Conservation (phyloP, 2,329 filamentous ascomycete genomes). For the Diaporthe sp. region DNA sequence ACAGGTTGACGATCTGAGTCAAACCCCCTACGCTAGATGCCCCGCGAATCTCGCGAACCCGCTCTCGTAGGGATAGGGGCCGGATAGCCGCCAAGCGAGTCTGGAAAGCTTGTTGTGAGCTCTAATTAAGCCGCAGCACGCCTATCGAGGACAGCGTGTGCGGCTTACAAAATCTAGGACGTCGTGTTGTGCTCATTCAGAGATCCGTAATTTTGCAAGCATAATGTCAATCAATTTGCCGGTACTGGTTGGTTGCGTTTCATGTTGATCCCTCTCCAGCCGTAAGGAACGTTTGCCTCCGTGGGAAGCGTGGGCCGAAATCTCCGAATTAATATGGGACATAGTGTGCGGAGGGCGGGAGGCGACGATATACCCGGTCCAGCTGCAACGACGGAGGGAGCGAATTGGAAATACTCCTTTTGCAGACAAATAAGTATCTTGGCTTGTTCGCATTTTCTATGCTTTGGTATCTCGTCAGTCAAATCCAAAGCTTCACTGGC, state of each 20-base stretch:
- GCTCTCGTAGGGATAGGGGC: background rate
- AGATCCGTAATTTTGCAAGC: background rate
- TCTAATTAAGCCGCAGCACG: background rate
- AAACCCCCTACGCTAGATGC: background rate
- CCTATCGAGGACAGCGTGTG: background rate
- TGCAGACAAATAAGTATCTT: constrained; percentile 12
- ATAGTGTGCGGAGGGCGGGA: background rate
- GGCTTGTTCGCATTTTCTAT: background rate
- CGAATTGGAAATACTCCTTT: background rate
- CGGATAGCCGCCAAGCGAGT: background rate
- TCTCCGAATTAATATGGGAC: constrained; percentile 17
- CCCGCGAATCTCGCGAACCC: background rate
- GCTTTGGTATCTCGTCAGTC: background rate
- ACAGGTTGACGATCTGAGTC: no score
- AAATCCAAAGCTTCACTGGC: background rate
- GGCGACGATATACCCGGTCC: constrained; percentile 3
- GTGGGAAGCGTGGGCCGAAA: constrained; percentile 28
- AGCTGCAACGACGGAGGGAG: constrained; percentile 2
- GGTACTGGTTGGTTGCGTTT: constrained; percentile 2
- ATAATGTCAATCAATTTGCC: background rate
- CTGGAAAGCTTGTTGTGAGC: background rate
- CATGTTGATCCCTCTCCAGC: constrained; percentile 9
- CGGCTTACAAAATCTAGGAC: background rate
- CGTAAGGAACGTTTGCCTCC: constrained; percentile 20
- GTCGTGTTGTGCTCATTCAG: background rate